Base-by-base conservation (phyloP, 345 rosid species). In the Citrus glauca region DNA sequence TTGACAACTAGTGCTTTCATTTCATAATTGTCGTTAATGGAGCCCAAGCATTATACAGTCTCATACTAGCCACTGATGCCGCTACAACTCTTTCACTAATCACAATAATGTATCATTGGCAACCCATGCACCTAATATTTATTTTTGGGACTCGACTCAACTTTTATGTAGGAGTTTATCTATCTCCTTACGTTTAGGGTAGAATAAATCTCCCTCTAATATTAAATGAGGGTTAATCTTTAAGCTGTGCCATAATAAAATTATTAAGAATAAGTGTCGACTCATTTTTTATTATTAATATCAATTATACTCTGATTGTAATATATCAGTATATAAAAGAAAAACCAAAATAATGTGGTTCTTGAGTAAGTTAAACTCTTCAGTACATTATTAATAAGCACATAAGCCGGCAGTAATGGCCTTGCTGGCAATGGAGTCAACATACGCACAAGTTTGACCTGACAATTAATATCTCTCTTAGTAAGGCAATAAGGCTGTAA, bases 361-460 rank as follows among this genome's bases (percentile, higher is more conserved):
- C 57, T 53, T 53, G 57, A 53, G 57, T 17, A 4, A 7, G 57
- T 53, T 17, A 17, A 64, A 64, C 40, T 63, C 22, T 28, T 16
- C 6, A 65, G 40, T 3, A 38, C 4, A 65, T 65, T 65, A 19
- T 19, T 19, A 19, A 32, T 25, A 14, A 16, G 69, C 69, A 65
- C 69, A 33, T 4, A 17, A 45, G 50, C 16, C 1, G 57, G 57
- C 57, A 9, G 72, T 5, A 45, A 13, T 45, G 13, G 13, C 50
- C 5, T 45, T 11, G 76, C 79, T 71, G 87, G 84, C 78, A 74
- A 61, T 13, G 25, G 67, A 66, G 74, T 86, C 79, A 72, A 74
- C 77, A 33, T 27, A 67, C 2, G 16, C 38, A 42, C 79, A 66
- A 10, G 14, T 9, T 32, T 68, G 66, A 82, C 65, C 67, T 75